Base-by-base conservation (phyloP, 2,329 filamentous ascomycete species). In the Calonectria naviculata region DNA sequence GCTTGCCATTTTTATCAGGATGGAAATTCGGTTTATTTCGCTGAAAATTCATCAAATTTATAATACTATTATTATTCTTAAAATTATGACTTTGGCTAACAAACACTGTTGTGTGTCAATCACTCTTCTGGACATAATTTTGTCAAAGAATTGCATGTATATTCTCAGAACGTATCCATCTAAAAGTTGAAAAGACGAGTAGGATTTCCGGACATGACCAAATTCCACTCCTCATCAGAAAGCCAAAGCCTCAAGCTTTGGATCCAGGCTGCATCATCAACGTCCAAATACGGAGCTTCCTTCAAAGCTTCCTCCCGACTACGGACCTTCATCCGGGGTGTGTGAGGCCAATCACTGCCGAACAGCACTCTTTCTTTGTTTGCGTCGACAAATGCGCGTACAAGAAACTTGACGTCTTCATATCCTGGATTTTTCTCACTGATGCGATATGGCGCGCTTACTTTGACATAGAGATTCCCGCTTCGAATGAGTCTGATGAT, bases 311-410 rank as follows among this genome's bases (percentile, higher is more conserved):
- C 81, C 56, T 83, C 79, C 6, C 70, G 75, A 6, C 68, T 79
- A 0, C 82, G 79, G 1, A 82, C 78, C 62, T 80, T 83, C 82
- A 83, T 84, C 19, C 80, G 75, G 0, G 82, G 81, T 1, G 81
- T 83, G 68, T 84, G 82, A 2, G 82, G 82, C 81, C 81, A 84
- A 52, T 84, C 83, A 71, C 82, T 84, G 8, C 83, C 82, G 81
- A 81, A 84, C 1, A 84, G 38, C 12, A 84, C 67, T 5, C 74
- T 78, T 24, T 73, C 64, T 12, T 80, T 79, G 56, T 84, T 83
- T 5, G 79, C 80, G 54, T 81, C 73, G 1, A 83, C 73, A 41
- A 82, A 74, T 0, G 78, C 80, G 12, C 77, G 63, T 0, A 83
- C 81, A 21, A 83, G 52, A 6, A 76, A 75, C 42, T 76, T 73